Evolutionary conservation across 169 alveolate species (phyloP), one percentile per base, ranked within the genome.

Genomic region (Plasmodium billcollinsi): DNA sequence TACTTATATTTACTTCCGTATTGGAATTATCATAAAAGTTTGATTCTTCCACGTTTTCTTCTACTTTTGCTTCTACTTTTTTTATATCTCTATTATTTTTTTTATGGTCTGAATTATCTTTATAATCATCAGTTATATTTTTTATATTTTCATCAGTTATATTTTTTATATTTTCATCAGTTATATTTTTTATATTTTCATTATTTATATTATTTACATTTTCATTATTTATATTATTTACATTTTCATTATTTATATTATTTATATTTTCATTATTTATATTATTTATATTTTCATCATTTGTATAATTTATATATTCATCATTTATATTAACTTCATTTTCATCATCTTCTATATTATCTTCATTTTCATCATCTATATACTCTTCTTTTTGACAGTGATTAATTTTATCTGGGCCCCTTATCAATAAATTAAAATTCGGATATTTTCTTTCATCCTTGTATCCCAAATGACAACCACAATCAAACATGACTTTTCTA

Each of bases 381-480:
- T 50, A 15, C 3, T 15, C 63, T 15, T 49, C 83, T 8, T 12
- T 39, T 58, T 21, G 62, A 14, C 11, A 39, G n/a, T 14, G 47
- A 26, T 69, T 56, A 58, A 39, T 39, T 39, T 39, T 39, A 39
- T 39, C 47, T 5, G 47, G 47, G 20, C 74, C 54, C 3, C 83
- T 78, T 0, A 93, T 94, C 18, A 95, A 80, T 49, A 91, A 58
- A 72, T 93, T 94, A 90, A 99, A 97, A 74, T 97, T 98, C 6
- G 99, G 99, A 88, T 96, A 98, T 89, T 98, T 96, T 71, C 99
- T 88, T 74, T 97, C 97, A 90, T 97, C 99, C 33, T 95, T 93
- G 75, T 95, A 96, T 11, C 99, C 99, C 97, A 97, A 96, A 92
- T 98, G 99, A 49, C 98, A 95, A 47, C 99, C 99, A 89, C 99